These are phyloP conservation scores for Talaromyces atroroseus DNA, from an alignment of 2,329 filamentous ascomycete genomes.

Conservation along the genomic window DNA sequence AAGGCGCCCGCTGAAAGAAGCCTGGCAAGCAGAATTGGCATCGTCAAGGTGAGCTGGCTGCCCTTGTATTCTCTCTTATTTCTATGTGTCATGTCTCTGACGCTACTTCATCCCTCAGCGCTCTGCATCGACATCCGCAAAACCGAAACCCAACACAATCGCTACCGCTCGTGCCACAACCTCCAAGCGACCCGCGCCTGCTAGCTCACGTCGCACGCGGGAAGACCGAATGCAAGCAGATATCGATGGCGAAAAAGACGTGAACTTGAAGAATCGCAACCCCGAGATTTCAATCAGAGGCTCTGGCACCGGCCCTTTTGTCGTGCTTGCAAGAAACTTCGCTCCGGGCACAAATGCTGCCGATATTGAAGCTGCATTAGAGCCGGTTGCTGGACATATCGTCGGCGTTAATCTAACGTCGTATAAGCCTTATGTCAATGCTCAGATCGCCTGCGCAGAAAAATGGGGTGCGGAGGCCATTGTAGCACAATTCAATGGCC, in stretches of 20 bases:
- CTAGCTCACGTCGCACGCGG: slow-evolving; percentile 27
- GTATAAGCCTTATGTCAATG: slow-evolving; percentile 54
- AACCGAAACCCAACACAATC: slow-evolving; percentile 35
- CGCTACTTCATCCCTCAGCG: slow-evolving; percentile 23
- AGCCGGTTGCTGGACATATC: slow-evolving; percentile 48
- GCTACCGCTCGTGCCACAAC: slow-evolving; percentile 21
- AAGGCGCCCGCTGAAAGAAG: slow-evolving; percentile 39
- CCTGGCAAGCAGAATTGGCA: slow-evolving; percentile 55
- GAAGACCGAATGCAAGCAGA: slow-evolving; percentile 29
- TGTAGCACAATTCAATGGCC: slow-evolving; percentile 58
- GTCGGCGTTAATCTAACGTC: slow-evolving; percentile 49
- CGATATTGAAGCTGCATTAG: slow-evolving; percentile 59
- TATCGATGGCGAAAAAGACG: slow-evolving; percentile 23
- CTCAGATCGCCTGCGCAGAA: slow-evolving; percentile 55
- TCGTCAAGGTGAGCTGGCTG: slow-evolving; percentile 48
- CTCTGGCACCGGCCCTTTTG: slow-evolving; percentile 47
- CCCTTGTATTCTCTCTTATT: neutral
- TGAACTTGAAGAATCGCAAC: slow-evolving; percentile 25
- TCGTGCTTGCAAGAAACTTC: slow-evolving; percentile 59
- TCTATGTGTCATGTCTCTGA: neutral
- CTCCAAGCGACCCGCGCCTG: neutral
- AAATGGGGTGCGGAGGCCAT: slow-evolving; percentile 53
- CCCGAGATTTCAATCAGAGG: slow-evolving; percentile 52
- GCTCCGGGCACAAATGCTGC: slow-evolving; percentile 61
- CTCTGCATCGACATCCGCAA: slow-evolving; percentile 36